These are phyloP conservation scores for Stephanodiscus minutulus DNA, from an alignment of 108 stramenopile genomes.

Conservation along the genomic window DNA sequence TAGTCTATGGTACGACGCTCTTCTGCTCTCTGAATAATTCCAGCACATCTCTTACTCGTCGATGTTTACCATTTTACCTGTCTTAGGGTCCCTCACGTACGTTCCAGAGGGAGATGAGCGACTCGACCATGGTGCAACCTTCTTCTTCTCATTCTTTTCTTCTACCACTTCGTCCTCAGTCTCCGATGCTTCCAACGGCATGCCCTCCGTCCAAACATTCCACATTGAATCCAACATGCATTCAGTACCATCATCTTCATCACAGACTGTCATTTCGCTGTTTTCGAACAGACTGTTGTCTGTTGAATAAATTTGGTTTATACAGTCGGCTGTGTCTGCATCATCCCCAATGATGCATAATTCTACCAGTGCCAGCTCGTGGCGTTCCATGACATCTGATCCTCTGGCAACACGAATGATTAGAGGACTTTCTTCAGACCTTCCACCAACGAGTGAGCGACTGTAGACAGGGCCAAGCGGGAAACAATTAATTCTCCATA, in stretches of 20 bases:
- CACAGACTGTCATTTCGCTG: constrained; percentile 31
- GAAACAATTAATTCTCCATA: constrained; percentile 4
- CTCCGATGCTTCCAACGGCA: constrained; percentile 24
- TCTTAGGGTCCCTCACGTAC: constrained; percentile 75
- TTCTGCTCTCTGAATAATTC: neutral
- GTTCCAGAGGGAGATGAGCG: constrained; percentile 78
- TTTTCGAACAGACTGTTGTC: constrained; percentile 31
- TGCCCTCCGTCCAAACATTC: constrained; percentile 61
- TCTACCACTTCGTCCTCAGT: constrained; percentile 19
- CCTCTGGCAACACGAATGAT: constrained; percentile 52
- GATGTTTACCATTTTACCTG: constrained; percentile 78
- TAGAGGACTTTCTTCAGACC: constrained; percentile 52
- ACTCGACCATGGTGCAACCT: constrained; percentile 73
- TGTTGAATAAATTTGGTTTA: constrained; percentile 27
- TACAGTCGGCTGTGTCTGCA: constrained; percentile 31
- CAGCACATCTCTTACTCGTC: constrained; percentile 53
- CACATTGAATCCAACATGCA: constrained; percentile 60
- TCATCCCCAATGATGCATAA: constrained; percentile 59
- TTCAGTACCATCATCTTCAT: constrained; percentile 54
- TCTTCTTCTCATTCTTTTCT: constrained; percentile 42
- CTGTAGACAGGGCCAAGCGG: constrained; percentile 14
- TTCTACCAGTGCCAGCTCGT: constrained; percentile 71
- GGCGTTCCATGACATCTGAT: constrained; percentile 62
- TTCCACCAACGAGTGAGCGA: constrained; percentile 50
- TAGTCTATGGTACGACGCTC: neutral